A percentile compares a stretch with the other conserved stretches of the same genome.
phyloP scores from a whole-genome alignment of 1,284 basidiomycete species.

The Ceratobasidium sp. region DNA sequence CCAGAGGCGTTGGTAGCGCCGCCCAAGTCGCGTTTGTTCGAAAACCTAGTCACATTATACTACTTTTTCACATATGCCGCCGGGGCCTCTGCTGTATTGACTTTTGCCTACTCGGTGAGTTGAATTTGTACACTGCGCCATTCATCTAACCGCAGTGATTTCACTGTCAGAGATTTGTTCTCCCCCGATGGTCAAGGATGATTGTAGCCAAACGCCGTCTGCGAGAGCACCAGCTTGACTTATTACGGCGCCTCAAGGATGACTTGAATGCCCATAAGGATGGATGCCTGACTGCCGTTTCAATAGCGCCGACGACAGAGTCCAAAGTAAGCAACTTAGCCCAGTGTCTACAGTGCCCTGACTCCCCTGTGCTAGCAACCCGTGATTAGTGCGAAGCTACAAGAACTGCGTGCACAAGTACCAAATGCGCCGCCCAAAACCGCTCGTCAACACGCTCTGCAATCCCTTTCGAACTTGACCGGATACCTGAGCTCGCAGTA shows the following conservation, averaged over 20 bases:
- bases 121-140: too few species aligned
- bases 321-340: conserved; percentile 14
- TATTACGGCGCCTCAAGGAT: conserved; percentile 15
- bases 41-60: conserved; percentile 38
- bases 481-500: conserved; percentile 40
- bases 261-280: conserved; percentile 12
- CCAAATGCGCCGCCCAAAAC: conserved; percentile 29
- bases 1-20: conserved; percentile 40
- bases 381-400: conserved; percentile 9
- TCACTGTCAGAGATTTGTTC: conserved; percentile 25
- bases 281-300: background rate
- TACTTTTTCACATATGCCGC: conserved; percentile 40
- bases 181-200: conserved; percentile 41
- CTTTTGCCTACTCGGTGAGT: conserved; percentile 38
- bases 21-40: conserved; percentile 26
- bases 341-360: background rate
- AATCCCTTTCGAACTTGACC: conserved; percentile 35
- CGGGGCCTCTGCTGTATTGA: conserved; percentile 37
- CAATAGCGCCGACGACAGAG: conserved; percentile 23
- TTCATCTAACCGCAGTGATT: background rate
- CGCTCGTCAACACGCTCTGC: conserved; percentile 27
- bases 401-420: conserved; percentile 28
- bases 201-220: conserved; percentile 30
- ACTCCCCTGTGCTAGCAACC: background rate
- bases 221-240: conserved; percentile 18